Conservation (phyloP, 2,329 filamentous ascomycete genomes). For the Xylariales sp. region DNA sequence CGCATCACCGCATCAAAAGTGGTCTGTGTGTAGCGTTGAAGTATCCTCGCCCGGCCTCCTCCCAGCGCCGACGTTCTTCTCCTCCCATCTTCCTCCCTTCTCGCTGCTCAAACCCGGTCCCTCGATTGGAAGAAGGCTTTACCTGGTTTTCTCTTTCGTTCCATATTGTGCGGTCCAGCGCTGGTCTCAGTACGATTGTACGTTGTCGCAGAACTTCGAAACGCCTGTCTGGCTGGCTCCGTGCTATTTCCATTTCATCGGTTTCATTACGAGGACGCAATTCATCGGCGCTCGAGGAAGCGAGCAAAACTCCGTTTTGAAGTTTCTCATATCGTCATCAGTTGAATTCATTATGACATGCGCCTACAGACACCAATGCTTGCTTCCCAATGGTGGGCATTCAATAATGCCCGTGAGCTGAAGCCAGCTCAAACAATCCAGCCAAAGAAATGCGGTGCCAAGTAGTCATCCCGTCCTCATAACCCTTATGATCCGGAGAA, state of each 20-base stretch:
- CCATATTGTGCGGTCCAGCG: too few species aligned
- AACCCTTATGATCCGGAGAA: constrained; percentile 5
- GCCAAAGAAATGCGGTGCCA: constrained; percentile 14
- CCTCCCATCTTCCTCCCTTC: constrained; percentile 17
- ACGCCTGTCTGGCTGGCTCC: too few species aligned
- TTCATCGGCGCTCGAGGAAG: too few species aligned
- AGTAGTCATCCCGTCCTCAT: constrained; percentile 18
- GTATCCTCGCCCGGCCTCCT: constrained; percentile 16
- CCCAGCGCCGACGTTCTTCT: constrained; percentile 19
- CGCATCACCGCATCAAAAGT: constrained; percentile 31
- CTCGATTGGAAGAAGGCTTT: too few species aligned
- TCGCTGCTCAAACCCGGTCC: too few species aligned
- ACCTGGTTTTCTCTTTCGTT: too few species aligned
- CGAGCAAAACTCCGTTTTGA: not conserved
- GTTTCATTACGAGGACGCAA: too few species aligned
- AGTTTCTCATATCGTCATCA: constrained; percentile 27
- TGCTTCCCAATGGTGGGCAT: constrained; percentile 16
- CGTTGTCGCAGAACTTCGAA: too few species aligned
- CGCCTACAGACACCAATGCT: constrained; percentile 28
- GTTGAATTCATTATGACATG: constrained; percentile 23
- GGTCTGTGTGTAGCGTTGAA: constrained; percentile 28
- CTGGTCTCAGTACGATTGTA: too few species aligned
- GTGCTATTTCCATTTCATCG: too few species aligned
- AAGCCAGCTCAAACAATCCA: constrained; percentile 16
- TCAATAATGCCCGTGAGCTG: constrained; percentile 18